phyloP scores from a whole-genome alignment of 768 basidiomycete species.

The Cystobasidium ongulense region DNA sequence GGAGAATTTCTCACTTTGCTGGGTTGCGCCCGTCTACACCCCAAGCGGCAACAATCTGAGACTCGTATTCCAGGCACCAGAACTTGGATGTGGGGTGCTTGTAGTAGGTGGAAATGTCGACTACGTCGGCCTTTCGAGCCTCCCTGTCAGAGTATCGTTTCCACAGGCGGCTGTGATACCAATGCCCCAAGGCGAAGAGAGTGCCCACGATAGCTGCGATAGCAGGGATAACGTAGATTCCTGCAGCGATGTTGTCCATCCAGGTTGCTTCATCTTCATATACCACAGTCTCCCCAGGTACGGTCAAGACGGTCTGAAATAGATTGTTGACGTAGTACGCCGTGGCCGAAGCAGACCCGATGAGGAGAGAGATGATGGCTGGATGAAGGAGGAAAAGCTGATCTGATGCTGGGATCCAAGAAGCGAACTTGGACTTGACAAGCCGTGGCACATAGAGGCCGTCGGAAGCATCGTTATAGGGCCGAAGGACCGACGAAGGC shows the following conservation, averaged over 20 bases:
- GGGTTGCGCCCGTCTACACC: slow-evolving; percentile 11
- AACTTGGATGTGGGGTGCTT: not conserved
- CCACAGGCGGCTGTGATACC: not conserved
- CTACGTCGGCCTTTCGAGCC: not conserved
- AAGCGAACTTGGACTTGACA: not conserved
- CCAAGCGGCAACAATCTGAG: not conserved
- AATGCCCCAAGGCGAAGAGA: not conserved
- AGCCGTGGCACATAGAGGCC: not conserved
- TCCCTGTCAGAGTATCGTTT: not conserved
- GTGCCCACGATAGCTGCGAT: not conserved
- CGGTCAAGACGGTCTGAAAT: slow-evolving; percentile 4
- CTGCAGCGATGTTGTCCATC: slow-evolving; percentile 5
- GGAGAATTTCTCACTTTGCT: not conserved
- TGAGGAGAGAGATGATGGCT: not conserved
- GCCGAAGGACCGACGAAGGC: slow-evolving; percentile 7
- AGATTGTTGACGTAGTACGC: not conserved
- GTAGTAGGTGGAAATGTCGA: slow-evolving; percentile 7
- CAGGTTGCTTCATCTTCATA: not conserved
- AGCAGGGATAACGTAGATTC: not conserved
- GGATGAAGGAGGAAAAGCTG: not conserved
- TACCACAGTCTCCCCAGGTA: not conserved
- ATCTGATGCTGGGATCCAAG: not conserved
- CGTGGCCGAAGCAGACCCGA: not conserved
- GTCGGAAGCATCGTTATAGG: slow-evolving; percentile 1
- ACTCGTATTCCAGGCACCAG: slow-evolving; percentile 17